Conservation (phyloP, 2,329 filamentous ascomycete species). For the Colletotrichum gloeosporioides region DNA sequence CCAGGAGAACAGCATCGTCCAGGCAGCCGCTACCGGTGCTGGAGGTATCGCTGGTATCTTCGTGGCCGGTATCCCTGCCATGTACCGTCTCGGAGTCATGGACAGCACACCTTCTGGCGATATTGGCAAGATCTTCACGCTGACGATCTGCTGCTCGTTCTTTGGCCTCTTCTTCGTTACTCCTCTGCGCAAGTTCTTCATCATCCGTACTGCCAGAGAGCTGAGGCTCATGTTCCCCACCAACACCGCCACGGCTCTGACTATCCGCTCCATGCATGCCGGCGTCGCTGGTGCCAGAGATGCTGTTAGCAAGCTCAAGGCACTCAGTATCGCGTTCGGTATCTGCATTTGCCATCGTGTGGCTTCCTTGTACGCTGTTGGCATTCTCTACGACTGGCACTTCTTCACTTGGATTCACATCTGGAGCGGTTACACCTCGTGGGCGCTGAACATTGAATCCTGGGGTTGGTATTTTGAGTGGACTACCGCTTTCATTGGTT, state of each 20-base stretch:
- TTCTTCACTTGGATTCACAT: conserved; percentile 59
- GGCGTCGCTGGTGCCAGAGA: conserved; percentile 55
- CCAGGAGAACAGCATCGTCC: conserved; percentile 67
- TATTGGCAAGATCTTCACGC: conserved; percentile 62
- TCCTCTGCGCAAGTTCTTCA: conserved; percentile 71
- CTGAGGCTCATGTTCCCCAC: conserved; percentile 65
- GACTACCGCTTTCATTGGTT: conserved; percentile 67
- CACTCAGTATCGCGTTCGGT: conserved; percentile 55
- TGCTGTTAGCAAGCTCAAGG: conserved; percentile 63
- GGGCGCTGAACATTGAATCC: conserved; percentile 58
- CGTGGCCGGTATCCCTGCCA: conserved; percentile 63
- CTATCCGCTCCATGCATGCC: conserved; percentile 68
- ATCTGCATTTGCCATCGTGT: conserved; percentile 58
- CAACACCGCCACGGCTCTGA: conserved; percentile 64
- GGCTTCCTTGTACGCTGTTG: conserved; percentile 62
- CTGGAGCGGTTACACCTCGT: conserved; percentile 57
- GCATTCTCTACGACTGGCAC: conserved; percentile 66
- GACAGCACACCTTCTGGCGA: conserved; percentile 55
- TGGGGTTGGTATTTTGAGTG: conserved; percentile 67
- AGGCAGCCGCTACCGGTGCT: conserved; percentile 64
- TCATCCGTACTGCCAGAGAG: conserved; percentile 68
- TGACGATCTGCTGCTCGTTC: conserved; percentile 67
- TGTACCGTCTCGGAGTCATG: conserved; percentile 61
- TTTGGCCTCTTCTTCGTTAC: conserved; percentile 70
- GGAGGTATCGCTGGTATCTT: conserved; percentile 64